Base-by-base conservation (phyloP, 225 moss, liverwort and hornwort genomes). In the Antitrichia curtipendula region DNA sequence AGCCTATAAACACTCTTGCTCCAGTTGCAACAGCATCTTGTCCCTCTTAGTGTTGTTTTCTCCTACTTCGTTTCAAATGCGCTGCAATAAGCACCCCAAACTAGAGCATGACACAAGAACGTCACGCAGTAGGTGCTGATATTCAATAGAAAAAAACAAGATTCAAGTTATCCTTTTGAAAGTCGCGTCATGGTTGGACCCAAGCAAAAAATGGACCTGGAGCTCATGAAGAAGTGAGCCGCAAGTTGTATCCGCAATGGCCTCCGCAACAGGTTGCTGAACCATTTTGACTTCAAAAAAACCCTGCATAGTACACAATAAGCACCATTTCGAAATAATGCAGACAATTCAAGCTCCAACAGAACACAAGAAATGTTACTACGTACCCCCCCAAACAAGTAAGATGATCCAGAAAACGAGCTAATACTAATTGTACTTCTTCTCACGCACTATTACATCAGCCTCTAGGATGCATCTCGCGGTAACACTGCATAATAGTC, bases 141-240 rank as follows among this genome's bases (percentile, higher is more conserved):
- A 63, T 64, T 64, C 11, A 31, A 12, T 53, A 63, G 29, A 15
- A 9, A 71, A 38, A 49, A 15, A 16, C 49, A 3, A 52, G 29
- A 52, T 27, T 75, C 40, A 62, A 85, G 31, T 43, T 62, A 63
- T 75, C 31, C 16, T 22, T n/a, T 18, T 32, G 40, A 75, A 61
- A 75, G n/a, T 20, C 14, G 50, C 49, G 91, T 93, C 75, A 74
- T 45, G 17, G 34, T 84, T 25, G 7, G 34, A 71, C 43, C 16
- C 24, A 58, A 71, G 34, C 84, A 59, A 84, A 59, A 73, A 73
- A 72, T 91, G 77, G 45, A 98, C 98, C 96, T 98, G 96, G 40
- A 98, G 93, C 89, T 98, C 98, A 14, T 96, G 96, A 58, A 98
- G 92, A 50, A 98, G 89, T 56, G 98, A 96, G 68, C 96, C 95